These are phyloP conservation scores for Alternaria arborescens DNA, from an alignment of 2,329 filamentous ascomycete species.

Conservation along the genomic window DNA sequence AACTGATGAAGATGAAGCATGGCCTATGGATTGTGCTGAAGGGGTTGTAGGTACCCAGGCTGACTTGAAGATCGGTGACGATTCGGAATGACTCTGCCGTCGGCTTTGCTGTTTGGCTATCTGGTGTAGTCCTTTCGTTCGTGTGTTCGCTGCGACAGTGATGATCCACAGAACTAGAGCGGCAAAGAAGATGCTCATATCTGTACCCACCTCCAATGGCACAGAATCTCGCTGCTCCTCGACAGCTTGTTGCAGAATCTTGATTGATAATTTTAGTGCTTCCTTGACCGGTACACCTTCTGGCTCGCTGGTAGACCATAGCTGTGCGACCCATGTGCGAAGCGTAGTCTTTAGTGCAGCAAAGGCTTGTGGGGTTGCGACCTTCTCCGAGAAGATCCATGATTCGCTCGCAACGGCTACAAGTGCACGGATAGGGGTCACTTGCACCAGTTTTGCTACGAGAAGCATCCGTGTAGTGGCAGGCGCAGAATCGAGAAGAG, in stretches of 20 bases:
- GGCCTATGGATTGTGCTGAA: background rate
- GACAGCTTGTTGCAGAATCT: conserved; percentile 38
- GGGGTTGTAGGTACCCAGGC: conserved; percentile 8
- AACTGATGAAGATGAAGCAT: background rate
- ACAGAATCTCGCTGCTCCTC: conserved; percentile 25
- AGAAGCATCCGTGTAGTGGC: conserved; percentile 43
- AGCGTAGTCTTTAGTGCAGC: conserved; percentile 42
- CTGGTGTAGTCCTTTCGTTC: conserved; percentile 23
- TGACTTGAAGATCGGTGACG: conserved; percentile 13
- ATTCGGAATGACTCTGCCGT: conserved; percentile 25
- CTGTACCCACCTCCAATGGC: conserved; percentile 37
- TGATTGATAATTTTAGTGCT: conserved; percentile 39
- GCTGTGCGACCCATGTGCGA: conserved; percentile 47
- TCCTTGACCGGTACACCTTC: conserved; percentile 29
- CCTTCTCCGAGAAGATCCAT: conserved; percentile 57
- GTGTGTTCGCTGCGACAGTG: conserved; percentile 38
- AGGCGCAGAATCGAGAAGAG: conserved; percentile 35
- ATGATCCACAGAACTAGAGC: conserved; percentile 48
- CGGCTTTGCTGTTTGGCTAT: conserved; percentile 7
- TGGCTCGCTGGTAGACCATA: conserved; percentile 31
- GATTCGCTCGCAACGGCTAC: conserved; percentile 56
- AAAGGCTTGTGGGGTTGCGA: conserved; percentile 47
- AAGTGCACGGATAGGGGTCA: conserved; percentile 53
- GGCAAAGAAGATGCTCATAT: conserved; percentile 49
- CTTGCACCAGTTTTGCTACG: conserved; percentile 49